Evolutionary conservation across 148 eudicot genomes (phyloP), one percentile per base, ranked within the genome.

Genomic region (Cornus suecica): DNA sequence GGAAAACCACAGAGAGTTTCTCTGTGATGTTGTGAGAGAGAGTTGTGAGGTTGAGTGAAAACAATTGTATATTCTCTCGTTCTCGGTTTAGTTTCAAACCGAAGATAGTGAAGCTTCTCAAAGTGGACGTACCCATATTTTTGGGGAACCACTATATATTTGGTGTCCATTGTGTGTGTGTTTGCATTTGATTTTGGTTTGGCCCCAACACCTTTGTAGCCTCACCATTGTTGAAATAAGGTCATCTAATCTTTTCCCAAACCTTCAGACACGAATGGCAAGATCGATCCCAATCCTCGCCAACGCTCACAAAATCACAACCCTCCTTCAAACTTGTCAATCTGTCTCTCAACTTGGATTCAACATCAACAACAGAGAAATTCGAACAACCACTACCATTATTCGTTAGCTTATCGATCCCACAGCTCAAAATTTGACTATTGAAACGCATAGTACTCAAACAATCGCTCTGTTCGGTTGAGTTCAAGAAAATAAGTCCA

Each of bases 241-340:
- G 54, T 71, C 67, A 65, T 77, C 74, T 68, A 54, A 74, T 77
- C 14, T 74, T 62, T 66, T 74, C 65, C 70, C 80, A 74, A 65
- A 34, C 69, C 45, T 41, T 69, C 15, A 65, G 5, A 48, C 77
- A 79, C n/a, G 72, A 27, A 10, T 41, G 31, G 20, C 81, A 73
- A 5, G 73, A 32, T 10, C 58, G 71, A 28, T 65, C 7, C 51
- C 62, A 60, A 24, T 70, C 25, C 0, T n/a, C 61, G 20, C 28
- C 74, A 31, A 23, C 22, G 66, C 60, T n/a, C 16, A 15, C 15
- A 74, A 52, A 41, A 24, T 75, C 29, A 22, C 84, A 78, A 20
- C 62, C 72, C 14, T 56, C 51, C 32, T 22, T 20, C 20, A 82
- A 74, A 20, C 22, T 54, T 74, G 41, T 34, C 15, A 72, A 15